Evolutionary conservation across 768 basidiomycete genomes (phyloP).

Genomic region (Suillus alpinus): DNA sequence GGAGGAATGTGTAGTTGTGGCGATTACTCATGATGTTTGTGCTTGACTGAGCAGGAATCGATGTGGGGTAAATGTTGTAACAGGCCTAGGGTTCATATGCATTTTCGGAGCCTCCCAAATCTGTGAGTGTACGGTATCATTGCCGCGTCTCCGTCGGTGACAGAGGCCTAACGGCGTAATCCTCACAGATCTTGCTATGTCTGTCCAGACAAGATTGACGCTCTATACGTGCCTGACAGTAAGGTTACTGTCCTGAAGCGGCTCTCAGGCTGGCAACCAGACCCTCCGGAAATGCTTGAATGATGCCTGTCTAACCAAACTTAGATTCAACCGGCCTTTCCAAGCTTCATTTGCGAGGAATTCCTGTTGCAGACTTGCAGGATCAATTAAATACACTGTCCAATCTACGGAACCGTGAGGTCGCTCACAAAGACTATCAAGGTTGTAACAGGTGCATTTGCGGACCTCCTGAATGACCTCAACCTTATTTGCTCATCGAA

Average conservation of each 20-base stretch:
- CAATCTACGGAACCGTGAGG: conserved; percentile 14
- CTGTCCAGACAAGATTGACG: conserved; percentile 23
- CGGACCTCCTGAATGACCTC: conserved; percentile 14
- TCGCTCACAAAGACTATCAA: conserved; percentile 7
- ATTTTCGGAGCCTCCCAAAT: conserved; percentile 29
- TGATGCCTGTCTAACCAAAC: conserved; percentile 29
- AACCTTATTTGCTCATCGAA: conserved; percentile 13
- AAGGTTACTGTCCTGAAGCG: conserved; percentile 12
- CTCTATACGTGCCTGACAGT: conserved; percentile 28
- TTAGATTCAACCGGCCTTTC: conserved; percentile 12
- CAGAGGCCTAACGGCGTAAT: conserved; percentile 28
- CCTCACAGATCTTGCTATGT: conserved; percentile 27
- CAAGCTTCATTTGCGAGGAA: conserved; percentile 1
- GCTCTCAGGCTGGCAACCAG: conserved; percentile 25
- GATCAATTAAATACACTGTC: conserved; percentile 17
- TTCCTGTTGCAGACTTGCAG: conserved; percentile 7
- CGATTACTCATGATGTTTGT: conserved; percentile 25
- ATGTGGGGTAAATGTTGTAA: conserved; percentile 1
- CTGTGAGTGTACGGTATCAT: conserved; percentile 26
- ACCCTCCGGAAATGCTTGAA: conserved; percentile 25
- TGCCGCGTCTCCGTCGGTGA: conserved; percentile 23
- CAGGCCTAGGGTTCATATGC: conserved; percentile 29
- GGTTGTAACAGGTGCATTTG: conserved; percentile 20
- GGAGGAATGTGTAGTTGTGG: conserved; percentile 27
- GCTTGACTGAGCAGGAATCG: not conserved